Base-by-base conservation (phyloP, 306 rosid species). In the Fragaria vesca region DNA sequence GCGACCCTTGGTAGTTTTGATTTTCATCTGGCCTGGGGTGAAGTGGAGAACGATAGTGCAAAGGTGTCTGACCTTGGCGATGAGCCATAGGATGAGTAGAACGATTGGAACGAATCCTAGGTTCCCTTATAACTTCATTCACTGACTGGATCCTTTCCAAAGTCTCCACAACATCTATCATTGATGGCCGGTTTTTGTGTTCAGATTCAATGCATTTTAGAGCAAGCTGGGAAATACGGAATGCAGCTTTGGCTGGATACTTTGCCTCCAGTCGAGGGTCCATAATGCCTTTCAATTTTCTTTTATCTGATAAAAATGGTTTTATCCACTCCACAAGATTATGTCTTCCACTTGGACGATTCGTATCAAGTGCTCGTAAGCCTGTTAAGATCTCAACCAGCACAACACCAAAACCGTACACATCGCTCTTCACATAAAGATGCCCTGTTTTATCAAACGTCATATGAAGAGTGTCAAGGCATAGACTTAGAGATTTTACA, bases 361-460 rank as follows among this genome's bases (percentile, higher is more conserved):
- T 87, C 0, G 72, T 1, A 74, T 96, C 99, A 6, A 91, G 85
- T 6, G 99, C 97, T 34, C 93, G 82, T 73, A 84, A 78, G 26
- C 88, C 93, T 13, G 99, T 90, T 40, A 96, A 78, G 15, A 96
- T 91, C 86, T 96, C 99, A 4, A 93, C 85, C 84, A 96, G 81
- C 50, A 96, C 98, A 3, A 96, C 98, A 65, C 99, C 99, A 78
- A 93, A 96, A 12, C 92, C 99, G 60, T 93, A 96, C 6, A 91
- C 98, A 2, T 96, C 98, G 21, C 99, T 96, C 87, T 96, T 93
- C 8, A 93, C 91, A 26, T 91, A 93, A 42, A 96, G 82, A 90
- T 96, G 99, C 77, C 98, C 98, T 92, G 84, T 76, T 26, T 26
- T 58, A 67, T 45, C 28, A 57, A 45, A 63, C 36, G 63, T 18